Evolutionary conservation across 176 grass and related monocot species (phyloP).

Genomic region (Carex cristatella): DNA sequence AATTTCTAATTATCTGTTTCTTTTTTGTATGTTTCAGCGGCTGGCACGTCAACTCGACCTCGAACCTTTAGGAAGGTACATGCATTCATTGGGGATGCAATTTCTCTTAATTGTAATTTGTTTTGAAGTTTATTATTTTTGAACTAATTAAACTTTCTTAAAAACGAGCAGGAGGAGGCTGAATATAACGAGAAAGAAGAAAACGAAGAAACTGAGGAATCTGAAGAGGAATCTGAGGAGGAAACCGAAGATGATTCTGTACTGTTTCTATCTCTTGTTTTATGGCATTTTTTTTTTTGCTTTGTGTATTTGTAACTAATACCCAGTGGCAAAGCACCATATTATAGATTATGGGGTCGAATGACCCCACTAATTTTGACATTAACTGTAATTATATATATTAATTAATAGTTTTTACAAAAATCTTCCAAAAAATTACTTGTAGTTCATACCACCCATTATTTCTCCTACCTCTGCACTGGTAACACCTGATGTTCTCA

Average conservation of each 20-base stretch:
- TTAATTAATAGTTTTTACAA: no score
- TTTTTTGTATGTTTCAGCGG: constrained; percentile 58
- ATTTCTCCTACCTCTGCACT: background rate
- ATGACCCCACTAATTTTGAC: background rate
- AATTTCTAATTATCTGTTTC: background rate
- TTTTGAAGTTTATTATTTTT: constrained; percentile 7
- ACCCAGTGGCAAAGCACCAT: background rate
- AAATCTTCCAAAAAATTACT: background rate
- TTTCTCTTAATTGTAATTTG: background rate
- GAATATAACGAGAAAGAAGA: constrained; percentile 56
- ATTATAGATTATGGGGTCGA: background rate
- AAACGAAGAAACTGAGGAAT: constrained; percentile 66
- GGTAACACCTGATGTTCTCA: background rate
- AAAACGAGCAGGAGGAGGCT: constrained; percentile 43
- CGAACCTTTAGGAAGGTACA: constrained; percentile 76
- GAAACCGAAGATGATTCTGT: constrained; percentile 42
- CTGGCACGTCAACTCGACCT: constrained; percentile 74
- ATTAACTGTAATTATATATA: background rate
- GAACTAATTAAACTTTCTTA: constrained; percentile 17
- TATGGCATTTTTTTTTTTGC: background rate
- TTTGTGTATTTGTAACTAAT: background rate
- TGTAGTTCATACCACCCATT: background rate
- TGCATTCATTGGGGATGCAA: background rate
- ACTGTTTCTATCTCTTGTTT: constrained; percentile 16
- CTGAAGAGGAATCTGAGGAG: constrained; percentile 62